Base-by-base conservation (phyloP, 345 rosid species). In the Linum lewisii region DNA sequence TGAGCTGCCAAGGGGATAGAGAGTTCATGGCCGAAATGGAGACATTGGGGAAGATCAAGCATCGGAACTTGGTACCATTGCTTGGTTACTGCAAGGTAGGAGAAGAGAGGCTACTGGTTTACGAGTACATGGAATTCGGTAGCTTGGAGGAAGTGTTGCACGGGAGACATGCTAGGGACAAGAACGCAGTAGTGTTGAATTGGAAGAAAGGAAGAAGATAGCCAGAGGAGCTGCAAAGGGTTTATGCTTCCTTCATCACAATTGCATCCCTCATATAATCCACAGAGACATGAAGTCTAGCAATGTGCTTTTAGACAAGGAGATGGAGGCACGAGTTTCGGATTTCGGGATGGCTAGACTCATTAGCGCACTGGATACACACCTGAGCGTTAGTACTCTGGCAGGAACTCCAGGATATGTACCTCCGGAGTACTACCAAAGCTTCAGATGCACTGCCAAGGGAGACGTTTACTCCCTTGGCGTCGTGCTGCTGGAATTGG, bases 1-100 rank as follows among this genome's bases (percentile, higher is more conserved):
- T 92, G 58, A 92, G 96, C 62, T 88, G 90, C 77, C 98, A 92
- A 62, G 98, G 98, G 6, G 98, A 92, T 37, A 65, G 98, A 19
- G 98, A 92, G 75, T 92, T 92, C 78, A 92, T 86, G 96, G 96
- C 98, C 0, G 98, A 92, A 38, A 92, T 92, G 98, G 98, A 92
- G 72, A 92, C 98, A 16, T 64, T 92, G 2, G 96, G 96, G 32
- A 92, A 92, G 80, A 92, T 92, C 60, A 92, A 92, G 75, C 98
- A 92, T 44, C 79, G 76, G 64, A 92, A 92, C 72, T 95, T 92
- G 10, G 98, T 92, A 32, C 98, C 98, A 9, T 70, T 92, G 0
- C 69, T 88, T 8, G 98, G 98, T 6, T 92, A 92, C 42, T 92
- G 98, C 79, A 84, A 88, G 61, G 58, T 92, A 1, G 98, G 98